phyloP scores from a whole-genome alignment of 2,329 filamentous ascomycete genomes.

The Pezicula carpinea region DNA sequence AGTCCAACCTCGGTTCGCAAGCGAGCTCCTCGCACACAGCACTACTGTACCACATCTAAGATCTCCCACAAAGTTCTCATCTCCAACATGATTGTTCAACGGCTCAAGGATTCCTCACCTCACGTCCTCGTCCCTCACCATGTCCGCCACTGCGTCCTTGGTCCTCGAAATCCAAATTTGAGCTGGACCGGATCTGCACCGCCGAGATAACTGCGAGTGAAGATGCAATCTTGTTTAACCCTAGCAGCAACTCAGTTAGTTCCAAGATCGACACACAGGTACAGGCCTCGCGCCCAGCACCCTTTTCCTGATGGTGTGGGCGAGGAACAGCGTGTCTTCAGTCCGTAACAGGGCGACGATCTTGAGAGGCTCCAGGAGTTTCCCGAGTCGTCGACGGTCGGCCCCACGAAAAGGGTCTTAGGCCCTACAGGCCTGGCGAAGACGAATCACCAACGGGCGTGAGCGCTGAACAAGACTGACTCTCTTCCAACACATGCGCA shows the following conservation, averaged over 20 bases:
- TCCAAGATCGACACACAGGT: background rate
- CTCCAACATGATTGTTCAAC: too few species aligned
- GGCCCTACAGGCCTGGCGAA: too few species aligned
- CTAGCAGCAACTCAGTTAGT: background rate
- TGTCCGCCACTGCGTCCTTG: too few species aligned
- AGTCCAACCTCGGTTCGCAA: too few species aligned
- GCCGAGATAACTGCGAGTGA: background rate
- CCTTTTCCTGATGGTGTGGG: too few species aligned
- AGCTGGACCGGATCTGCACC: background rate
- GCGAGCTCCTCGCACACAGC: too few species aligned
- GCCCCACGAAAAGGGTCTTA: too few species aligned
- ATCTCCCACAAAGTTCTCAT: too few species aligned
- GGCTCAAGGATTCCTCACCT: too few species aligned
- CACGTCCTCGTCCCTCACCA: too few species aligned
- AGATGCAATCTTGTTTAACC: background rate
- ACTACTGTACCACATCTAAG: too few species aligned
- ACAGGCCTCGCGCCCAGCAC: background rate
- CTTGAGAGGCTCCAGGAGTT: background rate
- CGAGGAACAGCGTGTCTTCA: background rate
- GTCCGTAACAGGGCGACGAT: background rate
- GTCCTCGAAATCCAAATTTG: background rate
- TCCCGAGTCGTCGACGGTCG: background rate
- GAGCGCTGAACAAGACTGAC: background rate
- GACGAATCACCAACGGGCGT: too few species aligned
- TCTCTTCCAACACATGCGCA: background rate